These are phyloP conservation scores for Albizia julibrissin DNA, from an alignment of 306 rosid genomes.

Conservation along the genomic window DNA sequence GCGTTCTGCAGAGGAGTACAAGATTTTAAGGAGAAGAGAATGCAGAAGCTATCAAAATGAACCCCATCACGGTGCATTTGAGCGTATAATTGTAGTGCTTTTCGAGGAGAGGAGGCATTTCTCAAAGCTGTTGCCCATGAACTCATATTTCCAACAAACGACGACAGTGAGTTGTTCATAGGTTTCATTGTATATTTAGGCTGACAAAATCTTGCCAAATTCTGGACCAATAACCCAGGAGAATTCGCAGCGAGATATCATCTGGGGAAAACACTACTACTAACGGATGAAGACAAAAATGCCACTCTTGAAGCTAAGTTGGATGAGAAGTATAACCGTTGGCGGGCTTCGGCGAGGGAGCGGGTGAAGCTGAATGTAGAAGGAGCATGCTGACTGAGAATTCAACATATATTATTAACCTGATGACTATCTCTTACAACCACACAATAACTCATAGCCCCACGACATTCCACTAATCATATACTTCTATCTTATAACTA, in stretches of 20 bases:
- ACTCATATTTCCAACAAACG: conserved; percentile 28
- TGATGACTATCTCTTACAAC: too few species aligned
- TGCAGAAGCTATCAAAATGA: conserved; percentile 50
- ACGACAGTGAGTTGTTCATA: conserved; percentile 29
- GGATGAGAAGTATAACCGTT: not conserved
- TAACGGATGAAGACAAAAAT: not conserved
- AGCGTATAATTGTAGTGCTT: conserved; percentile 43
- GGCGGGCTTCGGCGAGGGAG: not conserved
- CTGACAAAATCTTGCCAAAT: not conserved
- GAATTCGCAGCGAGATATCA: not conserved
- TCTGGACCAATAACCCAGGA: not conserved
- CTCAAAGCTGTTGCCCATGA: conserved; percentile 63
- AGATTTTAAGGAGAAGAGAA: conserved; percentile 56
- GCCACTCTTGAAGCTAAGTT: not conserved
- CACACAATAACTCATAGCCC: too few species aligned
- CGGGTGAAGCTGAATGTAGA: too few species aligned
- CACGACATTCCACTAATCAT: too few species aligned
- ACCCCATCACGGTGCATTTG: conserved; percentile 46
- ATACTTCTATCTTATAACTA: too few species aligned
- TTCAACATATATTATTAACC: too few species aligned
- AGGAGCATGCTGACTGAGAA: too few species aligned
- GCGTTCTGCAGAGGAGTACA: conserved; percentile 42
- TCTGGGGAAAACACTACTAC: not conserved
- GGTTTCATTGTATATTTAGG: not conserved
- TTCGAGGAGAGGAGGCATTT: conserved; percentile 49